Conservation (phyloP, 2,329 filamentous ascomycete species). For the Colletotrichum magnum region DNA sequence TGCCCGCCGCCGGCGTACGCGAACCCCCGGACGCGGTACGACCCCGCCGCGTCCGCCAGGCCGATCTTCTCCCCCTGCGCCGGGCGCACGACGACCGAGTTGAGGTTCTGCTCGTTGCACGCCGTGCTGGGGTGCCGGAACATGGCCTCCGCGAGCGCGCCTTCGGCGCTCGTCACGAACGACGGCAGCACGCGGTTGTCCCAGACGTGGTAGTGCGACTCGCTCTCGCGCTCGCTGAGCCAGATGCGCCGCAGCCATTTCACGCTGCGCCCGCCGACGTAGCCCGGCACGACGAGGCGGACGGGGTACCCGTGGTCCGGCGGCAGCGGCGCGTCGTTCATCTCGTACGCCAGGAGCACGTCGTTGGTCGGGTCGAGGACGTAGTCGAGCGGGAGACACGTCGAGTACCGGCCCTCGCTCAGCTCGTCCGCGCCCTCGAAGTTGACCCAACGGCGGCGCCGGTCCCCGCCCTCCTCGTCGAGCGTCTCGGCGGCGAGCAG, state of each 20-base stretch:
- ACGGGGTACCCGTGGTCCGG: constrained; percentile 62
- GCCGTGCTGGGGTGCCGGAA: no score
- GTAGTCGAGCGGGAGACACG: constrained; percentile 58
- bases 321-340: constrained; percentile 60
- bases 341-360: constrained; percentile 62
- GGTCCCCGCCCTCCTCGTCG: constrained; percentile 25
- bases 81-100: no score
- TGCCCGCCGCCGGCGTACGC: no score
- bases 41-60: no score
- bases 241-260: constrained; percentile 62
- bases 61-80: no score
- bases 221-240: constrained; percentile 55
- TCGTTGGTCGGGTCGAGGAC: constrained; percentile 58
- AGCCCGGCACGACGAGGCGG: constrained; percentile 57
- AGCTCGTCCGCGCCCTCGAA: constrained; percentile 53
- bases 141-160: no score
- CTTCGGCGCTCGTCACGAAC: no score
- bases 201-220: no score
- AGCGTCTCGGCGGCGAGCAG: constrained; percentile 53
- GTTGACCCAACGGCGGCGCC: constrained; percentile 50
- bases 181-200: no score
- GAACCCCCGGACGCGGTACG: no score
- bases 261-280: constrained; percentile 59
- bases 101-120: no score
- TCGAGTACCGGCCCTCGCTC: constrained; percentile 50